Base-by-base conservation (phyloP, 441 rosid species). In the California macrophylla region DNA sequence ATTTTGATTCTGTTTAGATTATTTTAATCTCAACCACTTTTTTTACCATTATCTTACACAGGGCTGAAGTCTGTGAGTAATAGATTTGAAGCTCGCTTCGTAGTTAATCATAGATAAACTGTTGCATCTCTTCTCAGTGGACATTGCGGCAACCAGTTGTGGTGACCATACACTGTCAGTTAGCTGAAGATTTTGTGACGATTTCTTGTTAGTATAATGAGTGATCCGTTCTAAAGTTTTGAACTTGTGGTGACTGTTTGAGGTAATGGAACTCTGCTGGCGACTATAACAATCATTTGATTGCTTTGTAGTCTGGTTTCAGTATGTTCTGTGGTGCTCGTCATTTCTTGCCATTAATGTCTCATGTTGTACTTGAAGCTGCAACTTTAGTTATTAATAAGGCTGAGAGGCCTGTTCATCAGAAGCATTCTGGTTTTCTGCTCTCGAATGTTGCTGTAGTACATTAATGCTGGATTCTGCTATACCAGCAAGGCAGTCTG, bases 61-160 rank as follows among this genome's bases (percentile, higher is more conserved):
- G 96, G 89, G 89, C 75, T 89, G 82, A 83, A 71, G 83, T 79
- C 84, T 80, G 78, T 80, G 66, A 73, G 76, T 75, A 68, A 74
- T 64, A 72, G n/a, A 69, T 79, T 72, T 58, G 38, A 78, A 81
- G 76, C 79, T 85, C 81, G 82, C 71, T 70, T 67, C 68, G 69
- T 81, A 84, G 84, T 81, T 72, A 16, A n/a, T 42, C 40, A 66
- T 86, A 81, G 83, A 70, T 70, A 74, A 73, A 67, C 74, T 69
- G 58, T 79, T 78, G 66, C 77, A 47, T 60, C 69, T 62, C 60
- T 18, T 68, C 64, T 69, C 64, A 78, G 76, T 81, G 76, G 78
- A 73, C 77, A 68, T 15, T 70, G 71, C 77, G 88, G 83, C 74
- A 67, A 47, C 72, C 73, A 54, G 73, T 73, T 85, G 69, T 74